Conservation (phyloP, 192 early-diverging fungal species). For the Umbelopsis isabellina region DNA sequence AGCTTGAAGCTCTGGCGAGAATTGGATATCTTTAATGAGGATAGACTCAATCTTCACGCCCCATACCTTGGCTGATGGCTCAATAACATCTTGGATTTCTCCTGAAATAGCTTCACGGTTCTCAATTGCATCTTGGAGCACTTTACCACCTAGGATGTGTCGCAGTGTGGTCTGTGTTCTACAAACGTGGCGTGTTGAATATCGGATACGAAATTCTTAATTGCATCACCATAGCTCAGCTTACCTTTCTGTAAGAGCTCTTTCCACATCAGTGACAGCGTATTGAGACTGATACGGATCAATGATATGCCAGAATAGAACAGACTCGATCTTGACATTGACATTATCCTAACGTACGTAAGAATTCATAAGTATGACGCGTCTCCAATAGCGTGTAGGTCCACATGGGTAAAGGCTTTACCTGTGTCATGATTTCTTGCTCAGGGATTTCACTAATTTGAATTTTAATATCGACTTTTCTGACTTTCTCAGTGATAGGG, state of each 20-base stretch:
- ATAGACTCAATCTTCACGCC: slow-evolving; percentile 84
- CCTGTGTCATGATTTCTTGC: slow-evolving; percentile 82
- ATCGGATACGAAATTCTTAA: not conserved
- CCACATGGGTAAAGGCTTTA: not conserved
- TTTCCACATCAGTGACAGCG: slow-evolving; percentile 73
- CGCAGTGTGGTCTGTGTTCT: slow-evolving; percentile 86
- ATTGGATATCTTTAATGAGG: slow-evolving; percentile 84
- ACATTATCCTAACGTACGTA: slow-evolving; percentile 71
- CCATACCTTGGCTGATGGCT: slow-evolving; percentile 73
- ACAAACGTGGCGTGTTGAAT: not conserved
- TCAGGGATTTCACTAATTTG: slow-evolving; percentile 65
- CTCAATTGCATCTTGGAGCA: slow-evolving; percentile 87
- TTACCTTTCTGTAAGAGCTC: slow-evolving; percentile 79
- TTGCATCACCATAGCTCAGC: not conserved
- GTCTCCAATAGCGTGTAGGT: not conserved
- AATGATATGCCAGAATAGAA: slow-evolving; percentile 83
- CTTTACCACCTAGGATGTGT: slow-evolving; percentile 77
- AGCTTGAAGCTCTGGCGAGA: slow-evolving; percentile 78
- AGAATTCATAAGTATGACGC: too few species aligned
- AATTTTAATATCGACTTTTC: slow-evolving; percentile 62
- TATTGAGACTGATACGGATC: slow-evolving; percentile 82
- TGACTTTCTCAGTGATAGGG: slow-evolving; percentile 44
- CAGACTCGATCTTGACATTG: slow-evolving; percentile 80
- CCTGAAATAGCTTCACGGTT: slow-evolving; percentile 84
- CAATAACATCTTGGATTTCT: slow-evolving; percentile 86